phyloP scores from a whole-genome alignment of 2,329 filamentous ascomycete genomes.

The Trichophyton equinum region DNA sequence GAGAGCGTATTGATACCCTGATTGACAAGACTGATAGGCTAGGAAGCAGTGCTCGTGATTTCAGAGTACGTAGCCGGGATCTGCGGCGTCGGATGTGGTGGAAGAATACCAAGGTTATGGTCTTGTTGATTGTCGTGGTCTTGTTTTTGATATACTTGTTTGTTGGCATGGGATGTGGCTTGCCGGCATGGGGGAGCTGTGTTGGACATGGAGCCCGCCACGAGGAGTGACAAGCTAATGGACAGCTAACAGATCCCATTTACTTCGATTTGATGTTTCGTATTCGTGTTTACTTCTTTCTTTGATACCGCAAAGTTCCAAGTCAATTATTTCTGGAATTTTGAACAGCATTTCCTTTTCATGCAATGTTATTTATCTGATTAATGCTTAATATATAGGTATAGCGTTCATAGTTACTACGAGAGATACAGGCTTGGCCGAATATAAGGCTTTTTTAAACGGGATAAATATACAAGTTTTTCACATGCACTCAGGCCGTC shows the following conservation, averaged over 20 bases:
- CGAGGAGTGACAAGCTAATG: not conserved
- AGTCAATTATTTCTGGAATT: not conserved
- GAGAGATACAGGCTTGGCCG: not conserved
- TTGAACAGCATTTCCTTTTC: not conserved
- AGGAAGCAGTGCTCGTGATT: conserved; percentile 79
- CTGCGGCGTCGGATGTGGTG: conserved; percentile 96
- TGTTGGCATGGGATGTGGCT: conserved; percentile 58
- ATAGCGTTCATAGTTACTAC: not conserved
- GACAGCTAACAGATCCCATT: not conserved
- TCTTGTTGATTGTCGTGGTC: conserved; percentile 56
- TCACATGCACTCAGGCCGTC: not conserved
- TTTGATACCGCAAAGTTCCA: not conserved
- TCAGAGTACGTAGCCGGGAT: conserved; percentile 72
- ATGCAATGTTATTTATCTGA: conserved; percentile 1
- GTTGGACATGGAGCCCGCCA: conserved; percentile 18
- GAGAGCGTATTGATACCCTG: conserved; percentile 83
- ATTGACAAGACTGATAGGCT: conserved; percentile 94
- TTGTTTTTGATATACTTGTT: conserved; percentile 60
- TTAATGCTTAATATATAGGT: conserved; percentile 1
- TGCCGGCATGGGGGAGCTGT: conserved; percentile 44
- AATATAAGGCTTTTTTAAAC: not conserved
- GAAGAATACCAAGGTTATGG: conserved; percentile 97
- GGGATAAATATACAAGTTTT: not conserved
- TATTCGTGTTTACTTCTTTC: not conserved
- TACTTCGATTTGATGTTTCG: not conserved